These are phyloP conservation scores for Blastobotrys robertii DNA, from an alignment of 805 yeast genomes.

Conservation along the genomic window DNA sequence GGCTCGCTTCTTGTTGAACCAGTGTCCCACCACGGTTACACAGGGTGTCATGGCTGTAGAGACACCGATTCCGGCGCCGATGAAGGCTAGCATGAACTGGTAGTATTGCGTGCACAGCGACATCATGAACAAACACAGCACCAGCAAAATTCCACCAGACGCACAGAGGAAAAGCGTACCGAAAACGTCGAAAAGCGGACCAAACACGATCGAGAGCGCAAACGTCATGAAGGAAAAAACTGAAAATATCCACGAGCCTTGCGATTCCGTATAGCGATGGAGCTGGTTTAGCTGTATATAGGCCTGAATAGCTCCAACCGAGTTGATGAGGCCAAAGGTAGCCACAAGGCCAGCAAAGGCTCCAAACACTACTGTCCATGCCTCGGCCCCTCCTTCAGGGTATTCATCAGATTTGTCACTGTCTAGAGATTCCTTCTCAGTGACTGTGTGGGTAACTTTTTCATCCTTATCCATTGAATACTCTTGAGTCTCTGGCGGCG, in stretches of 20 bases:
- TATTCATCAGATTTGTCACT: conserved; percentile 17
- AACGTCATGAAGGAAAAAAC: conserved; percentile 42
- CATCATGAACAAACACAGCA: conserved; percentile 46
- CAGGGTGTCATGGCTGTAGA: conserved; percentile 54
- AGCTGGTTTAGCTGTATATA: conserved; percentile 49
- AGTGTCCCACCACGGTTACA: conserved; percentile 53
- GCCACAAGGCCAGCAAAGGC: conserved; percentile 47
- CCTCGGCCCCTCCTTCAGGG: conserved; percentile 49
- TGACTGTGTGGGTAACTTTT: too few relatives aligned
- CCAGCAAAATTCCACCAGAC: conserved; percentile 36
- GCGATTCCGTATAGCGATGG: conserved; percentile 33
- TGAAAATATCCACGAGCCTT: conserved; percentile 59
- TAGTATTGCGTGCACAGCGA: conserved; percentile 45
- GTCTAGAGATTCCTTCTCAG: too few relatives aligned
- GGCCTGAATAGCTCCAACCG: conserved; percentile 54
- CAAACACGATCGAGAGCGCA: conserved; percentile 41
- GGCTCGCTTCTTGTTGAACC: conserved; percentile 54
- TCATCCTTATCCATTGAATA: too few relatives aligned
- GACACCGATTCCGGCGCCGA: conserved; percentile 48
- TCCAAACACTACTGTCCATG: conserved; percentile 50
- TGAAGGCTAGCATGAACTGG: conserved; percentile 52
- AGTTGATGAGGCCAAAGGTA: conserved; percentile 46
- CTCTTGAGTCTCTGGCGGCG: too few relatives aligned
- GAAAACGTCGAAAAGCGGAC: conserved; percentile 51
- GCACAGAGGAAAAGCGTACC: conserved; percentile 39